phyloP scores from a whole-genome alignment of 208 protist species.

The Leishmania lainsoni region DNA sequence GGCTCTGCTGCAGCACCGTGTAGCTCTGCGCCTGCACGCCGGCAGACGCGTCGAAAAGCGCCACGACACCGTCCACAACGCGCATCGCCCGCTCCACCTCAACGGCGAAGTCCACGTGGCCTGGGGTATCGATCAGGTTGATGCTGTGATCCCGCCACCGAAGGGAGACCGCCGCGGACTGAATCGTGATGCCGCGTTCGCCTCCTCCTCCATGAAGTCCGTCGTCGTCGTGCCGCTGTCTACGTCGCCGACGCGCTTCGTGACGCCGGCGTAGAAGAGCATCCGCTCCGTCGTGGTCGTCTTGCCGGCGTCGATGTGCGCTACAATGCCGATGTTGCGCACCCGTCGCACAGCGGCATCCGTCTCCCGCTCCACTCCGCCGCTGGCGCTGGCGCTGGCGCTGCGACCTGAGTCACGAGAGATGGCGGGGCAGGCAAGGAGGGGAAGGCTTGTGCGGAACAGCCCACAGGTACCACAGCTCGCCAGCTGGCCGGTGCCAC shows the following conservation, averaged over 20 bases:
- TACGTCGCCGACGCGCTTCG: constrained; percentile 91
- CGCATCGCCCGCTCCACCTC: constrained; percentile 96
- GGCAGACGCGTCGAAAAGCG: constrained; percentile 96
- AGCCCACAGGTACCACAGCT: not conserved
- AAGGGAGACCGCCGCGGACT: constrained; percentile 93
- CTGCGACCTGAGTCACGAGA: not conserved
- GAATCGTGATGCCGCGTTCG: constrained; percentile 97
- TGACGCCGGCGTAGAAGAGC: constrained; percentile 92
- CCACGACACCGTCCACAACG: constrained; percentile 97
- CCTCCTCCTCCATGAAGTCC: constrained; percentile 97
- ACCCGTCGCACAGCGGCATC: constrained; percentile 32
- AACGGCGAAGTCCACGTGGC: constrained; percentile 97
- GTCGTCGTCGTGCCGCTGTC: constrained; percentile 96
- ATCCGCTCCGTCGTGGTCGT: constrained; percentile 96
- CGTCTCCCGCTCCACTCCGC: not conserved
- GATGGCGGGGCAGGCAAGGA: not conserved
- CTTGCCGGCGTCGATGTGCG: constrained; percentile 97
- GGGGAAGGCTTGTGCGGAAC: not conserved
- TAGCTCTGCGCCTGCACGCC: constrained; percentile 95
- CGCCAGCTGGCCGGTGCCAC: not conserved
- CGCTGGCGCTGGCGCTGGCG: not conserved
- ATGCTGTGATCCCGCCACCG: constrained; percentile 85
- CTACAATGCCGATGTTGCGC: constrained; percentile 96
- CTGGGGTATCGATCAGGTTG: constrained; percentile 97
- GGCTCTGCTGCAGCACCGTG: constrained; percentile 89